These are phyloP conservation scores for Haplosporangium sp. DNA, from an alignment of 371 early-diverging fungal genomes.

Conservation along the genomic window DNA sequence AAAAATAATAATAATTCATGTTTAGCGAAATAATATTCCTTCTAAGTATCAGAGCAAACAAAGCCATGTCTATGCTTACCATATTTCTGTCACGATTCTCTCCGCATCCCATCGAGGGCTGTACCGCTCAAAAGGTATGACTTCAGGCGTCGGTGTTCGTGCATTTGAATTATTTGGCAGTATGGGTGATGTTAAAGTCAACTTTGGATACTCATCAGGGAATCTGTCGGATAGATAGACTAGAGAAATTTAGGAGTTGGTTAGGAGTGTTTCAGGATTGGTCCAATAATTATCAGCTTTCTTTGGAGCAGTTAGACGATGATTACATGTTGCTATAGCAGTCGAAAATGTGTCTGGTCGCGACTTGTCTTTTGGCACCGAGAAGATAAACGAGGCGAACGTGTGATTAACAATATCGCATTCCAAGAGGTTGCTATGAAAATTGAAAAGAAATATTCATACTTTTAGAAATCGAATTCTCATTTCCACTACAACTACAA, in stretches of 20 bases:
- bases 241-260: background rate
- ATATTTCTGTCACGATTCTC: slow-evolving; percentile 38
- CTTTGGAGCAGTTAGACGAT: background rate
- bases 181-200: slow-evolving; percentile 24
- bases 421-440: slow-evolving; percentile 38
- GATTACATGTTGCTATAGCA: slow-evolving; percentile 40
- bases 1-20: background rate
- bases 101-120: slow-evolving; percentile 50
- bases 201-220: slow-evolving; percentile 44
- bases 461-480: background rate
- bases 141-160: slow-evolving; percentile 21
- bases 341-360: slow-evolving; percentile 14
- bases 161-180: slow-evolving; percentile 11
- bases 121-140: slow-evolving; percentile 29
- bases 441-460: background rate
- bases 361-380: slow-evolving; percentile 10
- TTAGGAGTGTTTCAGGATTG: background rate
- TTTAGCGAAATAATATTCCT: background rate
- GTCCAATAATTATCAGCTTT: background rate
- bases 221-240: slow-evolving; percentile 39
- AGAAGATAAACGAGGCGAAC: slow-evolving; percentile 35
- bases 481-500: background rate
- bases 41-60: too few relatives aligned
- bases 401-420: slow-evolving; percentile 28
- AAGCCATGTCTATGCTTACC: slow-evolving; percentile 16